These are phyloP conservation scores for Pseudopithomyces maydicus DNA, from an alignment of 2,329 filamentous ascomycete genomes.

Conservation along the genomic window DNA sequence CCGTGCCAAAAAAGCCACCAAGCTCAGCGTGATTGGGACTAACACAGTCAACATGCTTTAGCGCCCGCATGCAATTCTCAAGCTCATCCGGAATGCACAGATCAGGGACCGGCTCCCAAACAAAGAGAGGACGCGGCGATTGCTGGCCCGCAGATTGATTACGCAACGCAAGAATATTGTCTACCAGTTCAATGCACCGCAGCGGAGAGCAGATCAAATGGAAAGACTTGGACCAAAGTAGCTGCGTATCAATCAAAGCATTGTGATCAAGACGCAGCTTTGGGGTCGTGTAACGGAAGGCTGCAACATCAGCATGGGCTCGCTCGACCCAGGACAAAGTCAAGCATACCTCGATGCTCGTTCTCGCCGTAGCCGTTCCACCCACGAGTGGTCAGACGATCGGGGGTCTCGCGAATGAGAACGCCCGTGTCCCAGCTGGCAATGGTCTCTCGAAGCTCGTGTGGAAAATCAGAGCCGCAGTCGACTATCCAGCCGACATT, in stretches of 20 bases:
- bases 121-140: slow-evolving; percentile 68
- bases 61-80: slow-evolving; percentile 57
- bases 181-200: slow-evolving; percentile 76
- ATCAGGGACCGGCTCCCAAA: slow-evolving; percentile 97
- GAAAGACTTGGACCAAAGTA: slow-evolving; percentile 77
- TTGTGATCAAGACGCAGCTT: slow-evolving; percentile 79
- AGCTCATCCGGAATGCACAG: slow-evolving; percentile 73
- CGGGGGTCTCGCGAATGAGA: slow-evolving; percentile 67
- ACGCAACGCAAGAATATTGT: slow-evolving; percentile 67
- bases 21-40: slow-evolving; percentile 89
- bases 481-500: slow-evolving; percentile 91
- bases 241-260: slow-evolving; percentile 65
- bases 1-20: slow-evolving; percentile 76
- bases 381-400: slow-evolving; percentile 80
- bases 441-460: slow-evolving; percentile 66
- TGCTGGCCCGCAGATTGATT: slow-evolving; percentile 31
- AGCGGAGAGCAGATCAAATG: slow-evolving; percentile 84
- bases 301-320: slow-evolving; percentile 37
- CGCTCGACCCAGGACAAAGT: neutral
- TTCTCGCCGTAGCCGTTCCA: slow-evolving; percentile 87
- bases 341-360: slow-evolving; percentile 62
- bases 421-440: slow-evolving; percentile 77
- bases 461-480: slow-evolving; percentile 84
- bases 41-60: slow-evolving; percentile 62
- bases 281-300: slow-evolving; percentile 86